Evolutionary conservation across 1,284 basidiomycete genomes (phyloP).

Genomic region (Sporisorium graminicola): DNA sequence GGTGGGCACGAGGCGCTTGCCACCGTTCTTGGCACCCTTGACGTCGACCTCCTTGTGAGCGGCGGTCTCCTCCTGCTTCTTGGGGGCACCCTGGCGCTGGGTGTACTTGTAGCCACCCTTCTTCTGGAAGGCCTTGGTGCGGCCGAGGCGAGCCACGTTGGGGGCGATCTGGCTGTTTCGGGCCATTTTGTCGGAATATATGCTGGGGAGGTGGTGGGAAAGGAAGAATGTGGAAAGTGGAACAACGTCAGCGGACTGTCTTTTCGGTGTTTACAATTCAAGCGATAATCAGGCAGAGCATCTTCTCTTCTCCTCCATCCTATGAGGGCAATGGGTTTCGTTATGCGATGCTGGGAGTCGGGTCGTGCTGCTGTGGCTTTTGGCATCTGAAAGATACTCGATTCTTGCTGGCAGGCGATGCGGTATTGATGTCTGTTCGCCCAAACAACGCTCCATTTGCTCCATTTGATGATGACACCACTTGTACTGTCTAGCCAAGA

Average conservation of each 20-base stretch:
- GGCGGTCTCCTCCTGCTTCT: slow-evolving; percentile 74
- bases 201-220: slow-evolving; percentile 28
- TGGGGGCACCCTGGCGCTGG: slow-evolving; percentile 75
- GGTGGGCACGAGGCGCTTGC: slow-evolving; percentile 86
- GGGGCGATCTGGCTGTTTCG: slow-evolving; percentile 84
- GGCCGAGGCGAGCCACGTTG: slow-evolving; percentile 81
- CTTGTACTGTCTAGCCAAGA: background rate
- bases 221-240: background rate
- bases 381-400: background rate
- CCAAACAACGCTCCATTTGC: background rate
- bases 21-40: slow-evolving; percentile 91
- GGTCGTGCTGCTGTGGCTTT: background rate
- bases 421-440: background rate
- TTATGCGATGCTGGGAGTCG: background rate
- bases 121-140: slow-evolving; percentile 77
- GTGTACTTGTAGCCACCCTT: slow-evolving; percentile 84
- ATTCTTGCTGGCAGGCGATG: background rate
- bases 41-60: slow-evolving; percentile 82
- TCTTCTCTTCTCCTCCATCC: slow-evolving; percentile 3
- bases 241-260: slow-evolving; percentile 22
- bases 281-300: slow-evolving; percentile 9
- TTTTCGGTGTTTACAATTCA: background rate
- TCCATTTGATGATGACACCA: background rate
- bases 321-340: background rate
- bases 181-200: slow-evolving; percentile 77